These are phyloP conservation scores for Selaginella moellendorffii DNA, from an alignment of 75 land plant genomes.

Conservation along the genomic window DNA sequence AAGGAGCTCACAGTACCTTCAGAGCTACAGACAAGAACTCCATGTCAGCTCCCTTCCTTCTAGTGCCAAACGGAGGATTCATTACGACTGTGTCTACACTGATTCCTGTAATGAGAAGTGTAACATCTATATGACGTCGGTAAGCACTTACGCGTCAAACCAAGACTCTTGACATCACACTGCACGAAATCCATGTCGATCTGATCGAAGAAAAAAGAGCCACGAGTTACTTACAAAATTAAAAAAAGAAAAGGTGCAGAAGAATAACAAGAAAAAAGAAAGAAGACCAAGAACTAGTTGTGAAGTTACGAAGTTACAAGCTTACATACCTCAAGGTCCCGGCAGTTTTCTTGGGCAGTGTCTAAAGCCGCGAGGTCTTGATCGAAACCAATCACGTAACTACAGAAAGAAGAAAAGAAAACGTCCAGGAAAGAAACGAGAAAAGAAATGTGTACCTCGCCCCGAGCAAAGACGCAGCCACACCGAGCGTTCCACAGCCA, in stretches of 20 bases:
- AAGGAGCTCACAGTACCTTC: no score
- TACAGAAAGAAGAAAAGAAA: no score
- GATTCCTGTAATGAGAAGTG: conserved; percentile 51
- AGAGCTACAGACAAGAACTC: conserved; percentile 60
- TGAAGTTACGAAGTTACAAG: no score
- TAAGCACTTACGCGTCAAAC: conserved; percentile 2
- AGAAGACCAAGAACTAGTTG: no score
- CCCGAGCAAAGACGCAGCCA: conserved; percentile 73
- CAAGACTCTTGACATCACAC: conserved; percentile 22
- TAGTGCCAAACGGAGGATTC: conserved; percentile 97
- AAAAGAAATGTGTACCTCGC: no score
- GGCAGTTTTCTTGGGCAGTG: conserved; percentile 51
- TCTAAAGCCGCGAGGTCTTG: conserved; percentile 60
- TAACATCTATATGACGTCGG: no score
- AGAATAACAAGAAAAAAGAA: background rate
- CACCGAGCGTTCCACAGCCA: conserved; percentile 91
- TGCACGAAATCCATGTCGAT: conserved; percentile 46
- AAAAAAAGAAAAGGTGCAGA: background rate
- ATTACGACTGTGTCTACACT: conserved; percentile 80
- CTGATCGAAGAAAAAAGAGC: no score
- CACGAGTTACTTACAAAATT: no score
- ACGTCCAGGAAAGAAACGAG: no score
- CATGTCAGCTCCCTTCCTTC: conserved; percentile 84
- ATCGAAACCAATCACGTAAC: conserved; percentile 73
- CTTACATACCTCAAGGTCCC: conserved; percentile 79